Conservation (phyloP, 345 rosid genomes). For the Lumnitzera racemosa region DNA sequence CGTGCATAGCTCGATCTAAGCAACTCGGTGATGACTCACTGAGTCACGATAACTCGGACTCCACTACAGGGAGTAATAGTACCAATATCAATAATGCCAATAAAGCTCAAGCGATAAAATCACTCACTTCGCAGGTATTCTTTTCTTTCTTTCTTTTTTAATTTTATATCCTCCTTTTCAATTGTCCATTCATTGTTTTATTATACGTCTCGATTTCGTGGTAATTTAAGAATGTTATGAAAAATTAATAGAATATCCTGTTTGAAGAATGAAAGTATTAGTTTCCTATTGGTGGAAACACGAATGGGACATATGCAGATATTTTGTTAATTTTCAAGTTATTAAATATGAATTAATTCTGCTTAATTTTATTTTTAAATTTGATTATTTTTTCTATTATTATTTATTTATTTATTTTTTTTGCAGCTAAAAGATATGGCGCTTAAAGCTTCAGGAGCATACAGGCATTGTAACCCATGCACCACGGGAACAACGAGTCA, state of each 20-base stretch:
- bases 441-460: slow-evolving; percentile 81
- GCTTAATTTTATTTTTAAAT: neutral
- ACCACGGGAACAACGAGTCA: slow-evolving; percentile 42
- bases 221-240: too few species aligned
- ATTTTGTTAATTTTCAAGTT: too few species aligned
- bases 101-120: slow-evolving; percentile 50
- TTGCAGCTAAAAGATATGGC: slow-evolving; percentile 94
- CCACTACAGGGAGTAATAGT: slow-evolving; percentile 29
- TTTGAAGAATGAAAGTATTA: too few species aligned
- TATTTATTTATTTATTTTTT: neutral
- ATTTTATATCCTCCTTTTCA: too few species aligned
- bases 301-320: too few species aligned
- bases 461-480: slow-evolving; percentile 76
- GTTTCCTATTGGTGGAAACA: too few species aligned
- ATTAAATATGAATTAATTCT: too few species aligned
- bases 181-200: too few species aligned
- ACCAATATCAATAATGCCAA: slow-evolving; percentile 16
- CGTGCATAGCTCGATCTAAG: slow-evolving; percentile 90
- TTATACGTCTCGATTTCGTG: neutral
- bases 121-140: slow-evolving; percentile 80
- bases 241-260: too few species aligned
- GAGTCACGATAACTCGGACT: slow-evolving; percentile 20
- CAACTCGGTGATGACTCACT: slow-evolving; percentile 63
- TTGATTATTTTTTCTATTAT: neutral
- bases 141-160: neutral